Percentiles rank a stretch among this genome's conserved stretches.
phyloP scores from a whole-genome alignment of 2,329 filamentous ascomycete species.

The Fusarium sp. region DNA sequence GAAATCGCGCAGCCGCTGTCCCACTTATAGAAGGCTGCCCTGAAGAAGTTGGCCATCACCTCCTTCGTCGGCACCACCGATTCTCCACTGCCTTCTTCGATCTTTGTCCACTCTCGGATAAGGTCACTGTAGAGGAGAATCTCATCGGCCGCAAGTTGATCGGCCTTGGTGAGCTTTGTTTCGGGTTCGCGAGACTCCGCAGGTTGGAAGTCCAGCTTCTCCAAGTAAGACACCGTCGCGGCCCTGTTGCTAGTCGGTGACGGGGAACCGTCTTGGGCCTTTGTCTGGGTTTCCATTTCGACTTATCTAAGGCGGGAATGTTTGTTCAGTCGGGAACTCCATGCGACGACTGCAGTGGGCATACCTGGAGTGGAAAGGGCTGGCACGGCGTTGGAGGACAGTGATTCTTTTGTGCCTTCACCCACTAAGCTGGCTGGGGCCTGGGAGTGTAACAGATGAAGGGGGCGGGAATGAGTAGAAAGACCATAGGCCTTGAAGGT shows the following conservation, averaged over 20 bases:
- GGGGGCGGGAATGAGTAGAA: background rate
- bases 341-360: background rate
- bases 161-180: background rate
- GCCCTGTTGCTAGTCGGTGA: background rate
- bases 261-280: background rate
- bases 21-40: background rate
- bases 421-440: background rate
- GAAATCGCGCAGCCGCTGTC: background rate
- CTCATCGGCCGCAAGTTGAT: background rate
- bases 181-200: background rate
- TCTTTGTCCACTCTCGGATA: background rate
- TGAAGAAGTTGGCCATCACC: background rate
- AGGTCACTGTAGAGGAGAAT: background rate
- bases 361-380: background rate
- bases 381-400: background rate
- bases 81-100: background rate
- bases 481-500: background rate
- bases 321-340: background rate
- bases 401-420: background rate
- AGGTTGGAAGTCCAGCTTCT: background rate
- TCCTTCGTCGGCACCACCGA: background rate
- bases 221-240: background rate
- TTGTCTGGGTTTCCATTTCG: background rate
- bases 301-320: background rate
- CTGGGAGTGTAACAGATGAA: background rate